Base-by-base conservation (phyloP, 805 yeast species). In the Spathaspora sp. region DNA sequence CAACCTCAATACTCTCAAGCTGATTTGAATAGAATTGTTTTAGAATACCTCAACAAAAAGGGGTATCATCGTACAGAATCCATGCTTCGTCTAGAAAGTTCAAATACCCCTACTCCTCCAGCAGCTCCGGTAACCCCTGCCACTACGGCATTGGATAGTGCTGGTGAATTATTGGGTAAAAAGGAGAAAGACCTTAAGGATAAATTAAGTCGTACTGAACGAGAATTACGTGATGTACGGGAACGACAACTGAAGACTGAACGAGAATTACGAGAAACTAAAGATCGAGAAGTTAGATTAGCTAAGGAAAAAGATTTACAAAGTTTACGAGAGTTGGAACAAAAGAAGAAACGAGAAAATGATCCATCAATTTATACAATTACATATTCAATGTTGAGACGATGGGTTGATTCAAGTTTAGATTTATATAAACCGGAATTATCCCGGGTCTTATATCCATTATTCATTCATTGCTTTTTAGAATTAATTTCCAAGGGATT, bases 11-110 rank as follows among this genome's bases (percentile, higher is more conserved):
- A 83, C 54, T 84, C 96, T 0, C 90, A 89, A 47, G 91, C 93
- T 5, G 98, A 94, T 66, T 77, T 94, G 64, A 93, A 92, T 67
- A 76, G 94, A 56, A 89, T 94, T 63, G 98, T 94, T 32, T 76
- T 94, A 61, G 99, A 94, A 60, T 94, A 93, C 61, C 77, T 94
- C 58, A 87, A 85, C 66, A 93, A 94, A 62, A 91, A 92, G 66
- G 99, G 99, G 2, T 94, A 90, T 63, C 92, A 88, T 59, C 83
- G 86, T 58, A 93, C 99, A 0, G 99, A 94, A 66, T 91, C 97
- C 2, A 89, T 92, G 86, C 77, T 94, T 47, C 81, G 99, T 55
- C 82, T 91, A 55, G 99, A 94, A 66, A 81, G 86, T 56, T 78
- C 89, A 0, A 83, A 86, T 53, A 78, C 79, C 6, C 79, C 83